These are phyloP conservation scores for Talaromyces rugulosus DNA, from an alignment of 2,329 filamentous ascomycete genomes.

Conservation along the genomic window DNA sequence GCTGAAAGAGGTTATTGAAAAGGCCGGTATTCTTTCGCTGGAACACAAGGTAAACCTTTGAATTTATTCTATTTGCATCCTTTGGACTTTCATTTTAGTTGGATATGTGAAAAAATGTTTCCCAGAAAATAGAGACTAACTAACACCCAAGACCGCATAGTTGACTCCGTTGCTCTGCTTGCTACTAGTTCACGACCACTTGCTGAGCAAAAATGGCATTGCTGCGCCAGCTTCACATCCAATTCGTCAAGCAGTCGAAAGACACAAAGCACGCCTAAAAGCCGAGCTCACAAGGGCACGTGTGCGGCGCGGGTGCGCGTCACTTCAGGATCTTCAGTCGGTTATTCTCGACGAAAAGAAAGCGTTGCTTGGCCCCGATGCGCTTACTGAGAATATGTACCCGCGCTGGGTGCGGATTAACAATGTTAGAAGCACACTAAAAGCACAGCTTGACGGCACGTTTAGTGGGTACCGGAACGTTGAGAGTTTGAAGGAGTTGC, in stretches of 20 bases:
- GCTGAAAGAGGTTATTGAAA: constrained; percentile 85
- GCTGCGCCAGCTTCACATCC: constrained; percentile 76
- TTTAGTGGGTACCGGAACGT: constrained; percentile 63
- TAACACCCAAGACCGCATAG: constrained; percentile 47
- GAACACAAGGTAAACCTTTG: constrained; percentile 72
- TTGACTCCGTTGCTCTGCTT: constrained; percentile 75
- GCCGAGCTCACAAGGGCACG: constrained; percentile 80
- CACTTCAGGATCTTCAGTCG: constrained; percentile 59
- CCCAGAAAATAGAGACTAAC: constrained; percentile 24
- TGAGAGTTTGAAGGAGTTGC: constrained; percentile 56
- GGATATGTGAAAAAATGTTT: neutral
- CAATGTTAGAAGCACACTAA: constrained; percentile 65
- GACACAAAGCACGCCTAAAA: constrained; percentile 74
- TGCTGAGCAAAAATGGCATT: constrained; percentile 77
- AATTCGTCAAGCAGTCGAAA: constrained; percentile 67
- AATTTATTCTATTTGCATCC: neutral
- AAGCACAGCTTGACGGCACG: constrained; percentile 68
- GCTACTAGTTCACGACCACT: constrained; percentile 78
- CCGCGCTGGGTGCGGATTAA: constrained; percentile 95
- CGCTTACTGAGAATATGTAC: constrained; percentile 42
- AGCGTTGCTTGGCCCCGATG: constrained; percentile 43
- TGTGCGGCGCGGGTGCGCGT: constrained; percentile 65
- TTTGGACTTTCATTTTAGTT: neutral
- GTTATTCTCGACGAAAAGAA: constrained; percentile 30
- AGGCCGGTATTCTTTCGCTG: constrained; percentile 66